phyloP scores from a whole-genome alignment of 1,139 yeast species.

The Candida labiduridarum region DNA sequence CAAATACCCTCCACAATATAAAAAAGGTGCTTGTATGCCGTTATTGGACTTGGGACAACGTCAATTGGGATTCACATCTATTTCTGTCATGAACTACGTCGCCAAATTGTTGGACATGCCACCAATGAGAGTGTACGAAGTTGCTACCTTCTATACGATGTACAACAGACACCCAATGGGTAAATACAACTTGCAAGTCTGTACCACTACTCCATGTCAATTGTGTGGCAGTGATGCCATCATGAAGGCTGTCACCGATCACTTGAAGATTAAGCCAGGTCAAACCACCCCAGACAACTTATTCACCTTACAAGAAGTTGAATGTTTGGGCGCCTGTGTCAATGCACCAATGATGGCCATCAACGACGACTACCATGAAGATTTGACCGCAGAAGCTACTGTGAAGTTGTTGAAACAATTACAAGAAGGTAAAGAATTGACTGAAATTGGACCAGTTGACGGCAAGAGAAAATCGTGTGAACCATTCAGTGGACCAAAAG shows the following conservation, averaged over 20 bases:
- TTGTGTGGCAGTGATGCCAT: constrained; percentile 80
- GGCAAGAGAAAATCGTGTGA: constrained; percentile 73
- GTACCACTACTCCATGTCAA: constrained; percentile 92
- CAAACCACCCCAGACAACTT: constrained; percentile 76
- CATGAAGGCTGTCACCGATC: constrained; percentile 67
- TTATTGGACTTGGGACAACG: constrained; percentile 86
- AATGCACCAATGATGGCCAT: constrained; percentile 89
- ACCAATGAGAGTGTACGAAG: constrained; percentile 94
- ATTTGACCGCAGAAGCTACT: constrained; percentile 71
- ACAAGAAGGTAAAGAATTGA: constrained; percentile 61
- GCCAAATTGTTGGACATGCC: constrained; percentile 87
- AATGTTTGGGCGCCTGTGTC: constrained; percentile 91
- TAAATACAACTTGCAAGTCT: constrained; percentile 79
- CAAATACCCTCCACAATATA: constrained; percentile 84
- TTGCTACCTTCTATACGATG: constrained; percentile 92
- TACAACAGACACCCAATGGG: constrained; percentile 89
- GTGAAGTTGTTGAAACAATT: constrained; percentile 63
- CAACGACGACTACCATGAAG: constrained; percentile 84
- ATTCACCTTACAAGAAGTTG: constrained; percentile 86
- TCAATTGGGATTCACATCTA: constrained; percentile 84
- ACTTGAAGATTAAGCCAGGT: constrained; percentile 72
- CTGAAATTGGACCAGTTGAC: constrained; percentile 64
- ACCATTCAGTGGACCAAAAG: constrained; percentile 73
- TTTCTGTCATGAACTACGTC: constrained; percentile 90
- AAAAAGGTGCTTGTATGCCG: constrained; percentile 89